These are phyloP conservation scores for Sarocladium kiliense DNA, from an alignment of 2,329 filamentous ascomycete species.

Conservation along the genomic window DNA sequence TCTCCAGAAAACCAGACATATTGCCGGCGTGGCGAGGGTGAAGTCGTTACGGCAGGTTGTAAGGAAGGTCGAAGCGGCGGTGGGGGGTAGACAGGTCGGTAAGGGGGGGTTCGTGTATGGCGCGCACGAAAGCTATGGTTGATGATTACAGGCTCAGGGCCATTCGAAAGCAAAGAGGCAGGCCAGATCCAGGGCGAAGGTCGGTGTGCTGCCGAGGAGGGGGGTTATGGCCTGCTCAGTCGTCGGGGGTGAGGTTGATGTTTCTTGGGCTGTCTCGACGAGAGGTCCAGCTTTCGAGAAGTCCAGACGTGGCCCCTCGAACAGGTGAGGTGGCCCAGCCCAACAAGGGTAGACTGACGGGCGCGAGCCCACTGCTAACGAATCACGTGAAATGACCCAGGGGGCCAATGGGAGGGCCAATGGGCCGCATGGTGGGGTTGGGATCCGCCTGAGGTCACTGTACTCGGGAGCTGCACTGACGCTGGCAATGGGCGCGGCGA, in stretches of 20 bases:
- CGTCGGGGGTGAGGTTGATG: slow-evolving; percentile 13
- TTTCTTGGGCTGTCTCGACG: background rate
- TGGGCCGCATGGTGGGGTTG: background rate
- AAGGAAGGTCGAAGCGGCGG: slow-evolving; percentile 23
- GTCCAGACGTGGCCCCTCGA: slow-evolving; percentile 9
- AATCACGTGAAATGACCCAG: background rate
- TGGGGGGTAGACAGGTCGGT: slow-evolving; percentile 22
- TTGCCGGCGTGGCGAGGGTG: slow-evolving; percentile 16
- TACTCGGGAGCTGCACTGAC: background rate
- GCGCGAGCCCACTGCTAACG: background rate
- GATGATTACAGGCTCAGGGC: slow-evolving; percentile 15
- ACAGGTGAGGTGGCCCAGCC: slow-evolving; percentile 8
- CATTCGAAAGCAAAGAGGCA: slow-evolving; percentile 23
- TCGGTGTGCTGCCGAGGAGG: slow-evolving; percentile 15
- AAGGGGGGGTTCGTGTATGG: slow-evolving; percentile 21
- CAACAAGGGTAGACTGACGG: slow-evolving; percentile 2
- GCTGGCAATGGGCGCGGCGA: background rate
- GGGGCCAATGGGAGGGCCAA: background rate
- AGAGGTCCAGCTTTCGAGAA: slow-evolving; percentile 7
- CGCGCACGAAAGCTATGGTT: background rate
- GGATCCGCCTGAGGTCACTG: background rate
- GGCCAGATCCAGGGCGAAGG: slow-evolving; percentile 22
- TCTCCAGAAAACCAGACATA: slow-evolving; percentile 95
- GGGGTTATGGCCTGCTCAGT: slow-evolving; percentile 12
- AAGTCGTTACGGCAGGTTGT: slow-evolving; percentile 19